Conservation (phyloP, 352 stramenopile genomes). For the Lagenidium sp. region DNA sequence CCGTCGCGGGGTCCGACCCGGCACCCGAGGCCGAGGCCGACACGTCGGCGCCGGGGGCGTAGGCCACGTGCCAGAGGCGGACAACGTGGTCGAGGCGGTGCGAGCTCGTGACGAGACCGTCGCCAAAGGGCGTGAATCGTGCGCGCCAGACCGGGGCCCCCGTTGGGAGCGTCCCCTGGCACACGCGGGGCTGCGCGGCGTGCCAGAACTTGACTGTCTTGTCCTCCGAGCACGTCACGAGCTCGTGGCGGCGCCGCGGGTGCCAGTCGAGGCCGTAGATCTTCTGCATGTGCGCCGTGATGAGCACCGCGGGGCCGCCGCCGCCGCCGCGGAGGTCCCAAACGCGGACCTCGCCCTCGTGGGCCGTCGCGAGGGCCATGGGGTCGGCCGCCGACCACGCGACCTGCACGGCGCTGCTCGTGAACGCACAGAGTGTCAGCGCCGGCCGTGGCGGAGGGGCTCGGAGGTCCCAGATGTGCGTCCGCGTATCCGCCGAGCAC, state of each 20-base stretch:
- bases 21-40: not conserved
- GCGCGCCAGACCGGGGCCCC: conserved; percentile 55
- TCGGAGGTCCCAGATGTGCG: conserved; percentile 74
- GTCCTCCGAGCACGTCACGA: conserved; percentile 82
- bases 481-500: conserved; percentile 70
- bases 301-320: conserved; percentile 38
- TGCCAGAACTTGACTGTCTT: conserved; percentile 84
- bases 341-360: conserved; percentile 69
- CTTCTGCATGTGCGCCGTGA: conserved; percentile 80
- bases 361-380: conserved; percentile 61
- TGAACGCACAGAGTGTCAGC: conserved; percentile 62
- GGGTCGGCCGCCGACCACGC: conserved; percentile 71
- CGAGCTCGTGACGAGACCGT: conserved; percentile 69
- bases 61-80: conserved; percentile 53
- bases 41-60: conserved; percentile 3
- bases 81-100: conserved; percentile 53
- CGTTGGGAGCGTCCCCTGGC: conserved; percentile 52
- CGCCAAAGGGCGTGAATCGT: conserved; percentile 75
- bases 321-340: conserved; percentile 64
- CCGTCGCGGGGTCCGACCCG: conserved; percentile 3
- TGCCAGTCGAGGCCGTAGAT: conserved; percentile 82
- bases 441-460: conserved; percentile 55
- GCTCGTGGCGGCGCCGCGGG: conserved; percentile 57
- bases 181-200: conserved; percentile 45
- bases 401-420: conserved; percentile 55